Evolutionary conservation across 257 asterid genomes (phyloP), one percentile per base, ranked within the genome.

Genomic region (Solanum commersonii): DNA sequence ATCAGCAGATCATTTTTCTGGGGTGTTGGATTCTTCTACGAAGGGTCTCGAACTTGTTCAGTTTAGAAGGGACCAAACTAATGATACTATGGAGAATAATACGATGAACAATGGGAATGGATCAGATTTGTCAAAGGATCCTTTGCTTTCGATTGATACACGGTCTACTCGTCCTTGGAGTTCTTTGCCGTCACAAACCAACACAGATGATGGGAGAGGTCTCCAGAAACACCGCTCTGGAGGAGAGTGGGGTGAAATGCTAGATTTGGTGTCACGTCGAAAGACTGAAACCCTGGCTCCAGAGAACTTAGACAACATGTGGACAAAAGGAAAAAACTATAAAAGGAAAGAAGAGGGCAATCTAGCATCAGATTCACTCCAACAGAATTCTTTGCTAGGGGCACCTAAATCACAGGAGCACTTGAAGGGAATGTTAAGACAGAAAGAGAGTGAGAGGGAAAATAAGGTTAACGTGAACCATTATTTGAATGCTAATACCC

Each of bases 11-110:
- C 91, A 88, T 83, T 87, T 90, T 91, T 90, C 98, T 29, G 92
- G 84, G 88, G 90, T 91, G 88, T 88, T 92, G 83, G 99, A 94
- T 92, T 95, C 96, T 88, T 95, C 98, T 67, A 88, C 86, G 42
- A 97, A 94, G 89, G 99, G 99, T 88, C 95, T 97, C 87, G 99
- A 97, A 91, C 95, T 97, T 91, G 99, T 97, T 56, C 96, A 92
- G 83, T 89, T 97, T 89, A 97, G 94, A 92, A 96, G 93, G 92
- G 98, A 92, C 83, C 92, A 91, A 87, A 86, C 91, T 87, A 88
- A 72, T 18, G 79, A 88, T 83, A 89, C 84, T 56, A 86, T 81
- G 44, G 92, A 91, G 88, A 90, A 89, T 82, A 91, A 89, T 87
- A 90, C 74, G 10, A 90, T 92, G 29, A 89, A 89, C 76, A 89